Conservation (phyloP, 2,329 filamentous ascomycete species). For the Cercospora canescens region DNA sequence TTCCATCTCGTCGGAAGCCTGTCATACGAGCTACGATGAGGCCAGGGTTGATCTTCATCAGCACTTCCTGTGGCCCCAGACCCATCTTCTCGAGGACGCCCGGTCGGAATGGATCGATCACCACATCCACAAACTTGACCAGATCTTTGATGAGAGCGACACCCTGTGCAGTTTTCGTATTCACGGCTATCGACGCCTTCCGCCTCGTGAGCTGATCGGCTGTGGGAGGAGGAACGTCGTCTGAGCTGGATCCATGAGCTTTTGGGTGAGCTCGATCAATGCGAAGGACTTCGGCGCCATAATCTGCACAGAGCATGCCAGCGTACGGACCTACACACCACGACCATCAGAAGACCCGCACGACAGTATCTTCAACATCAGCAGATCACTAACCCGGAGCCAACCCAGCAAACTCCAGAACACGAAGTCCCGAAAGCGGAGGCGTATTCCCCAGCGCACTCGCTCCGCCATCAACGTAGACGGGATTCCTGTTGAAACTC, state of each 20-base stretch:
- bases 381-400: conserved; percentile 45
- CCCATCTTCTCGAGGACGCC: conserved; percentile 85
- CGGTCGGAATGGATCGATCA: conserved; percentile 93
- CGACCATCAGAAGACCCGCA: background rate
- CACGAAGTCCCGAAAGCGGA: conserved; percentile 59
- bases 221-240: conserved; percentile 46
- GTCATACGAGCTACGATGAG: conserved; percentile 85
- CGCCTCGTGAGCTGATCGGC: conserved; percentile 74
- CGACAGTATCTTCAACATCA: background rate
- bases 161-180: conserved; percentile 70
- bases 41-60: conserved; percentile 68
- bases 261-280: conserved; percentile 65
- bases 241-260: conserved; percentile 36
- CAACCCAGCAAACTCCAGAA: conserved; percentile 66
- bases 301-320: conserved; percentile 84
- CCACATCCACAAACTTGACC: conserved; percentile 65
- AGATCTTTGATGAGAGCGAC: conserved; percentile 67
- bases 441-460: conserved; percentile 34
- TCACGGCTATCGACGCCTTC: conserved; percentile 77
- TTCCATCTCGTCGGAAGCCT: conserved; percentile 83
- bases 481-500: conserved; percentile 10
- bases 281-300: conserved; percentile 83
- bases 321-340: conserved; percentile 71
- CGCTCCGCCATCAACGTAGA: conserved; percentile 1
- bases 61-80: conserved; percentile 66